Evolutionary conservation across 805 yeast species (phyloP).

Genomic region (Kuraishia piskuri): DNA sequence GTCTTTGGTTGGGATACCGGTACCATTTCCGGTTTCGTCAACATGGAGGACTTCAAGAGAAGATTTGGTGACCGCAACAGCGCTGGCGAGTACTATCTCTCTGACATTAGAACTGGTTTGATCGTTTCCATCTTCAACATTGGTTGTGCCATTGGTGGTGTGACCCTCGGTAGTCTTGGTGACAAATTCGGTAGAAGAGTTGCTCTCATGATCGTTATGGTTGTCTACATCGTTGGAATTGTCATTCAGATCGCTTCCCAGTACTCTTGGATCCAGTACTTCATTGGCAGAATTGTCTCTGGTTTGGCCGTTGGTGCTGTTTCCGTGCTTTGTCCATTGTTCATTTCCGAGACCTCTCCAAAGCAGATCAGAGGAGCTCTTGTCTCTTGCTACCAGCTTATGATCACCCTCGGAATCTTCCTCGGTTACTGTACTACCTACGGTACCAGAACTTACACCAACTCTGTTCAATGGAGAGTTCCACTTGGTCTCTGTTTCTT

Average conservation of each 20-base stretch:
- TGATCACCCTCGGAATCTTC: constrained; percentile 64
- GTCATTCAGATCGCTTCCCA: constrained; percentile 50
- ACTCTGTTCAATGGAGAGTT: constrained; percentile 58
- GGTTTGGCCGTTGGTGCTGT: constrained; percentile 50
- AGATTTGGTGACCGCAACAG: constrained; percentile 40
- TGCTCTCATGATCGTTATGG: constrained; percentile 45
- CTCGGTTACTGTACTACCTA: constrained; percentile 61
- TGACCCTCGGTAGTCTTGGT: constrained; percentile 46
- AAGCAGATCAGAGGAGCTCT: constrained; percentile 63
- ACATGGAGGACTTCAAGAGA: constrained; percentile 45
- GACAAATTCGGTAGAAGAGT: constrained; percentile 54
- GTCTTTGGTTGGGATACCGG: constrained; percentile 78
- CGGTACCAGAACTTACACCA: constrained; percentile 46
- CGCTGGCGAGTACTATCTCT: constrained; percentile 33
- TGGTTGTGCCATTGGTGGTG: constrained; percentile 70
- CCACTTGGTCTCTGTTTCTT: constrained; percentile 45
- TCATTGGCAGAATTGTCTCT: constrained; percentile 51
- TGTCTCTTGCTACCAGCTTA: constrained; percentile 62
- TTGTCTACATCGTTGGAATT: constrained; percentile 52
- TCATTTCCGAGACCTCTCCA: constrained; percentile 65
- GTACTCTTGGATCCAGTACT: constrained; percentile 51
- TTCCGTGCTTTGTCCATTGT: constrained; percentile 44
- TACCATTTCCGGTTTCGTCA: constrained; percentile 65
- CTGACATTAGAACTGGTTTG: constrained; percentile 49
- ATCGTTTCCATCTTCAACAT: constrained; percentile 64